Base-by-base conservation (phyloP, 108 stramenopile species). In the Cafeteria roenbergensis region DNA sequence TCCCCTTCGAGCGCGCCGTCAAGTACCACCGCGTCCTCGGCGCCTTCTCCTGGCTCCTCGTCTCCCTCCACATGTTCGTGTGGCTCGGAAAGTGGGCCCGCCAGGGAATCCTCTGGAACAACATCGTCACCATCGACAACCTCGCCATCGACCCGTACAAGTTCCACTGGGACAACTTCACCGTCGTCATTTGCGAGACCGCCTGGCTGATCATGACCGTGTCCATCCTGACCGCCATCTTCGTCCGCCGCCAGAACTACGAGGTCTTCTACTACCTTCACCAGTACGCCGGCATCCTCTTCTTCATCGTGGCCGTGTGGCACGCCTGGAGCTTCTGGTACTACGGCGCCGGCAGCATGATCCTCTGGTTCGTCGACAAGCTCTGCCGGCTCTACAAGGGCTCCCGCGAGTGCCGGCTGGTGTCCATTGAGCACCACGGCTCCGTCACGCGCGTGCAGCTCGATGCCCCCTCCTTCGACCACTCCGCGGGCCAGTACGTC, bases 231-330 rank as follows among this genome's bases (percentile, higher is more conserved):
- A 0, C 54, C 31, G 36, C n/a, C 33, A 25, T 69, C 0, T 37
- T 22, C 53, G 50, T 64, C 21, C 61, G 71, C 33, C 69, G 71
- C 26, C 4, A 9, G 9, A 9, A 57, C 52, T 72, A 57, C 48
- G 71, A 72, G 53, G 34, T 65, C 31, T 72, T 72, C 34, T 70
- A 70, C 37, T 72, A 72, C 64, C 69, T 66, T 69, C 69, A 70
- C 71, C n/a, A n/a, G n/a, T n/a, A n/a, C n/a, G 64, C 70, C 27
- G 64, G 66, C 55, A 14, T 73, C 26, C 58, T 71, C 3, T 22
- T 73, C 34, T 71, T 36, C 65, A 37, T 50, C 33, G 24, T 65
- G 26, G 66, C 57, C 64, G 37, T 71, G 31, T 67, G 55, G 66
- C 73, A 73, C 66, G 71, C 73, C 21, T 37, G 68, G 4, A 35